Base-by-base conservation (phyloP, 306 rosid species). In the Vachellia pachyceras region DNA sequence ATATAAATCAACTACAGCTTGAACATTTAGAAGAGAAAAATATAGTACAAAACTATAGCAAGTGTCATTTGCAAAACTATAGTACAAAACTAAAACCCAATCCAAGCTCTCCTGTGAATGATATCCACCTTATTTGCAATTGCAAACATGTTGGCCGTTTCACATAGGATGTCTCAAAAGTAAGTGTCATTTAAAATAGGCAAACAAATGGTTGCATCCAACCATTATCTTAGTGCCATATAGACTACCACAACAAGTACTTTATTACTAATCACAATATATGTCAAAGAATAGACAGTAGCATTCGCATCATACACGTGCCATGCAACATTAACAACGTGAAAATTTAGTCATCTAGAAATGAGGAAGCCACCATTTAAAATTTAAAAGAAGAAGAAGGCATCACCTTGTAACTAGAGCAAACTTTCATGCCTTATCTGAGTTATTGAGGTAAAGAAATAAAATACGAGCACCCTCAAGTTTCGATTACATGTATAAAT, bases 61-160 rank as follows among this genome's bases (percentile, higher is more conserved):
- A n/a, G n/a, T n/a, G n/a, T n/a, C n/a, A n/a, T n/a, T n/a, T n/a
- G n/a, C n/a, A n/a, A n/a, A n/a, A n/a, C n/a, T n/a, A n/a, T n/a
- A n/a, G n/a, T n/a, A n/a, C n/a, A n/a, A n/a, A n/a, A n/a, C n/a
- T n/a, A n/a, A 83, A 95, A 95, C 84, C 99, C 99, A 82, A 95
- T 92, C 99, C 99, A 95, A 79, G 99, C 97, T 85, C 97, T 88
- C 84, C 83, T 79, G 81, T 95, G 99, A 86, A 95, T 77, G 83
- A 72, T 83, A 83, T 95, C 98, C 78, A 95, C 92, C 85, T 66
- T 90, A 74, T 93, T 90, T 77, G 98, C 98, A 86, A 91, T 92
- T 76, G 99, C 91, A 77, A 91, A 95, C 94, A 95, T 88, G 85
- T 98, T 98, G 75, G 94, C 98, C 84, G 90, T 88, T 89, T 95